Conservation (phyloP, 164 flowering plant species). For the Brasenia schreberi region DNA sequence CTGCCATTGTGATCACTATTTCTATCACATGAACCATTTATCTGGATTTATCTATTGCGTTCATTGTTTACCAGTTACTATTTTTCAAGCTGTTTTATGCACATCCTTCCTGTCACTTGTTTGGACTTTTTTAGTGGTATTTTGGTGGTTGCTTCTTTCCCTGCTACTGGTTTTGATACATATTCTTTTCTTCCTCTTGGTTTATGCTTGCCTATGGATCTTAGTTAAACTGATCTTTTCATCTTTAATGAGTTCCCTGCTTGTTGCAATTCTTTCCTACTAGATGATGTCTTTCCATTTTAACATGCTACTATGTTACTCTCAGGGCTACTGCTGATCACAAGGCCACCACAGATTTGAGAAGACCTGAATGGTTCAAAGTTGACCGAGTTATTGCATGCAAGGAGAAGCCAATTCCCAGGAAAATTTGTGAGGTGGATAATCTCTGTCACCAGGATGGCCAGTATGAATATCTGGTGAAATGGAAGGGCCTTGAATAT, state of each 20-base stretch:
- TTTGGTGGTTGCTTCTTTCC: neutral
- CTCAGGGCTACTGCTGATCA: neutral
- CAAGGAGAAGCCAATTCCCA: neutral
- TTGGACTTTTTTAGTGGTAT: no score
- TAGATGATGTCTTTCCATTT: no score
- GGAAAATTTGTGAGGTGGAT: neutral
- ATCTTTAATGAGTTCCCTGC: neutral
- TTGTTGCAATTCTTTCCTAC: no score
- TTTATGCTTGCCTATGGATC: neutral
- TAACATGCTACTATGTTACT: no score
- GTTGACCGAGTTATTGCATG: conserved; percentile 8
- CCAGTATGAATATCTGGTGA: conserved; percentile 5
- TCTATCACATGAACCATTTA: no score
- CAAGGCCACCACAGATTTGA: neutral
- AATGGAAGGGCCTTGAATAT: conserved; percentile 8
- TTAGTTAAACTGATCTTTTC: no score
- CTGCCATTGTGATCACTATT: no score
- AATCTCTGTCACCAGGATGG: neutral
- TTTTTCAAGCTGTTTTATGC: no score
- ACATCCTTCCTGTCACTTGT: no score
- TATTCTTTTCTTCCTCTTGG: neutral
- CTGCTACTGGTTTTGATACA: neutral
- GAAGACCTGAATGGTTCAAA: conserved; percentile 7
- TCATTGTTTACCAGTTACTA: no score
- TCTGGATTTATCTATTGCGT: no score